Base-by-base conservation (phyloP, 768 basidiomycete genomes). In the Trametopsis cervina region DNA sequence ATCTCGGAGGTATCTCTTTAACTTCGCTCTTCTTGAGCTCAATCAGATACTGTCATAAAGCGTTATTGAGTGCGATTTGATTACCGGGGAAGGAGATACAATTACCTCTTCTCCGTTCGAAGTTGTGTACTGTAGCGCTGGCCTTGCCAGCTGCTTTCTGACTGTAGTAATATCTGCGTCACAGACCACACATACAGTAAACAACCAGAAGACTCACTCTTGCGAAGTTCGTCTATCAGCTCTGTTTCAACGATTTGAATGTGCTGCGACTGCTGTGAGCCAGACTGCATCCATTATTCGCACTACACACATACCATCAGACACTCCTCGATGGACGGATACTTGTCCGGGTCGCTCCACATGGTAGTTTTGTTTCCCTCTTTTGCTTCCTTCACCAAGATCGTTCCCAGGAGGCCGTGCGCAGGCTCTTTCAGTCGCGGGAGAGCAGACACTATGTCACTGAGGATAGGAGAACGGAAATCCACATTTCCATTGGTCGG, bases 221-320 rank as follows among this genome's bases (percentile, higher is more conserved):
- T 67, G 53, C 77, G 81, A 25, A 98, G 68, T 62, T 95, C 84
- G 27, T 86, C 80, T 4, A 73, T 63, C 2, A 97, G 72, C 44
- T 91, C 87, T 4, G 72, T 70, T 58, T 89, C 86, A 25, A 85
- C 73, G 1, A 77, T 69, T 60, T 73, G 69, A 13, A 94, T 75
- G 38, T 76, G 73, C 91, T 93, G 46, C 1, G 29, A 9, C 11
- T 35, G 24, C 10, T 5, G 20, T 27, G 13, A 44, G 22, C 7
- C n/a, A n/a, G n/a, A n/a, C 17, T 17, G 15, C 1, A 13, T 13
- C 15, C 4, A n/a, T 22, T 21, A 23, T 46, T 12, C 38, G 24
- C n/a, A 13, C 4, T 42, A 53, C 15, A 20, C 37, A 62, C 78
- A 54, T 52, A 90, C 91, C 61, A 81, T 64, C 24, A 73, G 74